Conservation (phyloP, 306 rosid species). For the Astragalus membranaceus region DNA sequence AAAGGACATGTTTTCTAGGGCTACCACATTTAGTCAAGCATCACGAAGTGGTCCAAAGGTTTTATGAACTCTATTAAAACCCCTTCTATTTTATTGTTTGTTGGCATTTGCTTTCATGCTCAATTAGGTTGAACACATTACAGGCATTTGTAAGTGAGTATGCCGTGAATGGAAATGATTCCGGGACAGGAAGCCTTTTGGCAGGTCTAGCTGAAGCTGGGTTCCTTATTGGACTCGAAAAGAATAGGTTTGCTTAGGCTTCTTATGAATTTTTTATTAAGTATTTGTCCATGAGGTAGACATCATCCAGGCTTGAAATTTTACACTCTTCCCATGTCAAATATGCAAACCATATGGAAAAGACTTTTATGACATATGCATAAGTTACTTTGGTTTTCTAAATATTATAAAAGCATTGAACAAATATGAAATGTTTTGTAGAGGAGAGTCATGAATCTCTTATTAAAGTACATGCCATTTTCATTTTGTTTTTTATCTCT, state of each 20-base stretch:
- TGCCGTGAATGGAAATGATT: conserved; percentile 76
- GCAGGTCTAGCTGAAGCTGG: conserved; percentile 91
- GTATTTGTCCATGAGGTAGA: too few species aligned
- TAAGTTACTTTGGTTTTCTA: not conserved
- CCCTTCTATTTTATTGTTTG: not conserved
- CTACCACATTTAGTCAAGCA: conserved; percentile 41
- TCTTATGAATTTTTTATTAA: too few species aligned
- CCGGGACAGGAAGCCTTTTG: conserved; percentile 69
- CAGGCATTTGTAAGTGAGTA: conserved; percentile 98
- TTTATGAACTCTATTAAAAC: not conserved
- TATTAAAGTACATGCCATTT: conserved; percentile 12
- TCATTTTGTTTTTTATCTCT: not conserved
- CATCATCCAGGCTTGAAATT: not conserved
- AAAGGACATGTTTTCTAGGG: conserved; percentile 56
- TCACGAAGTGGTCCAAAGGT: conserved; percentile 49
- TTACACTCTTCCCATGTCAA: not conserved
- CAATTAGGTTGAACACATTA: conserved; percentile 11
- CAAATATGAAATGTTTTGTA: too few species aligned
- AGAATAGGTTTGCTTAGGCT: conserved; percentile 52
- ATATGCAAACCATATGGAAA: not conserved
- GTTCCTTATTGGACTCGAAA: conserved; percentile 85
- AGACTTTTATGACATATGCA: not conserved
- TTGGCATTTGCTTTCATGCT: not conserved
- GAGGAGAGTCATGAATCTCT: too few species aligned
- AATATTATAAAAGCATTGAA: too few species aligned